Evolutionary conservation across 192 early-diverging fungal genomes (phyloP).

Genomic region (Backusella tuberculispora): DNA sequence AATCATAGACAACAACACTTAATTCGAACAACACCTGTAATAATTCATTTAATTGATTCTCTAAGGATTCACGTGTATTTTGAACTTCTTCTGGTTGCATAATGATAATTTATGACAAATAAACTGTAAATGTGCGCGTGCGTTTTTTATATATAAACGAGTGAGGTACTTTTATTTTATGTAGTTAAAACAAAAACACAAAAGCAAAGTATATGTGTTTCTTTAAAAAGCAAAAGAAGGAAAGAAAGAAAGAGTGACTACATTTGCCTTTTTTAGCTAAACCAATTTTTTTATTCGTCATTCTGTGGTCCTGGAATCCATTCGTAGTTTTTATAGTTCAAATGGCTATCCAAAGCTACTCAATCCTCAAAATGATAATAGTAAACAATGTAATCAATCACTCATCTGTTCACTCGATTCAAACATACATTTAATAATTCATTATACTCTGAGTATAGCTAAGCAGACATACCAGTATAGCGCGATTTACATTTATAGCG

Average conservation of each 20-base stretch:
- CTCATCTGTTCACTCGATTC: no score
- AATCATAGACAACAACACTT: conserved; percentile 59
- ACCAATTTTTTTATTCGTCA: no score
- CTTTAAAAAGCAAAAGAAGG: neutral
- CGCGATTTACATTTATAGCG: no score
- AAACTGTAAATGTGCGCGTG: neutral
- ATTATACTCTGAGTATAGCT: no score
- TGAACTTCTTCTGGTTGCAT: conserved; percentile 32
- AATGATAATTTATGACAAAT: neutral
- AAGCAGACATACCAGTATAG: no score
- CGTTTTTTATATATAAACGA: conserved; percentile 1
- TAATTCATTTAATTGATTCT: conserved; percentile 51
- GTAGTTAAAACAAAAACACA: neutral
- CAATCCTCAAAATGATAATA: no score
- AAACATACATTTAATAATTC: no score
- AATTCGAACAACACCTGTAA: conserved; percentile 54
- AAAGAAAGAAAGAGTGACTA: neutral
- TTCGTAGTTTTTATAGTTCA: no score
- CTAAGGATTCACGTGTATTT: conserved; percentile 41
- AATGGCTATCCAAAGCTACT: no score
- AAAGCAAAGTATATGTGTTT: neutral
- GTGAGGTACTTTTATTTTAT: neutral
- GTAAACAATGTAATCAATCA: no score
- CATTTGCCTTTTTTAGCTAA: neutral
- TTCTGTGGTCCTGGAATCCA: no score